Base-by-base conservation (phyloP, 345 rosid species). In the Xanthoceras sorbifolium region DNA sequence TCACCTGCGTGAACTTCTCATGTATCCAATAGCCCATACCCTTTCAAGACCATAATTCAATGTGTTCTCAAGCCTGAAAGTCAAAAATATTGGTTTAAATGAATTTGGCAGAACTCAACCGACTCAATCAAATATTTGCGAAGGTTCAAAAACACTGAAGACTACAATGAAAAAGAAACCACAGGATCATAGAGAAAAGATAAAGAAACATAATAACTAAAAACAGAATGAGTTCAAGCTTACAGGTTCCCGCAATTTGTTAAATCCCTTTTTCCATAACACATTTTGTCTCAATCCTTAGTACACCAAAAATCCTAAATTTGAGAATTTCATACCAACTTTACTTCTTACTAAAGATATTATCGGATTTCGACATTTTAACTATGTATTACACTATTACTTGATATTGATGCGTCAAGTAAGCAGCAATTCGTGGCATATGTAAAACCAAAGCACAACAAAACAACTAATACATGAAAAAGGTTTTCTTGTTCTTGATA, bases 31-130 rank as follows among this genome's bases (percentile, higher is more conserved):
- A 31, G 98, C 94, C 99, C 99, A 94, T 76, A 96, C 99, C 84
- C 99, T 89, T 86, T 96, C 99, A 61, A 96, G 95, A 61, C 97
- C 97, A 77, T 96, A 96, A 82, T 96, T 96, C 78, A 89, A 78
- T 69, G 92, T 89, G 76, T 89, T 87, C 82, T 89, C 92, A 59
- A 89, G 97, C 91, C 99, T 96, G 92, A 46, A 75, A 71, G 69
- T 55, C 36, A 80, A 72, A 17, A n/a, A 55, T 74, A 72, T 32
- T 23, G 32, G 64, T 63, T 70, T n/a, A 64, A 23, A 31, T 44
- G 15, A 36, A 26, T 4, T 61, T 23, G 18, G 68, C 20, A 71
- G 64, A 71, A 57, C 26, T 15, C 22, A 38, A 70, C 18, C 17
- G 22, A 38, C 67, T 26, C 34, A 60, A 60, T 40, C 38, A 15